A percentile compares a stretch with the other conserved stretches of the same genome.
Conservation (phyloP, 1,139 yeast genomes). For the Taphrina deformans region DNA sequence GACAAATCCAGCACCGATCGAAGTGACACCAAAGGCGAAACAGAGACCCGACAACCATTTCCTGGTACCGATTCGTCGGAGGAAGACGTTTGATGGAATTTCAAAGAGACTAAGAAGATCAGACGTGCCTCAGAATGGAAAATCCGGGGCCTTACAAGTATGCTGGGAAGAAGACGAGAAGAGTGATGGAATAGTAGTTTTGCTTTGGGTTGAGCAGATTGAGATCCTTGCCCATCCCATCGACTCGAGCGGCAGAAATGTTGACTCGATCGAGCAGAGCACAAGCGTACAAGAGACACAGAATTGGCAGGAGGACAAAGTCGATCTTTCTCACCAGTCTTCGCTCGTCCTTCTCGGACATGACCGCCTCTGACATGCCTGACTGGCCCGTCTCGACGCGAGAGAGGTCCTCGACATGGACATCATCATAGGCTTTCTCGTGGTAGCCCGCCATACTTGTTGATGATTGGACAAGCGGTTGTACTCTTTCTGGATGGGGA, state of each 20-base stretch:
- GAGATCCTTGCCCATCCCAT: slow-evolving; percentile 54
- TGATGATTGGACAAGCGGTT: background rate
- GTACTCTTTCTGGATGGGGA: background rate
- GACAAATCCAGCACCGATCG: slow-evolving; percentile 56
- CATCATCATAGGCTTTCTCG: background rate
- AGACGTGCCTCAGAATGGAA: background rate
- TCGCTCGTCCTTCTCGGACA: slow-evolving; percentile 26
- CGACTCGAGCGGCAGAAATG: slow-evolving; percentile 62
- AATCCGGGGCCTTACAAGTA: slow-evolving; percentile 48
- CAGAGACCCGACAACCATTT: slow-evolving; percentile 42
- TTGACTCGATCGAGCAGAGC: slow-evolving; percentile 64
- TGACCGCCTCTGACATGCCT: slow-evolving; percentile 16
- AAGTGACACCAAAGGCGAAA: slow-evolving; percentile 45
- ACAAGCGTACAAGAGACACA: slow-evolving; percentile 58
- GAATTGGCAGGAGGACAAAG: slow-evolving; percentile 56
- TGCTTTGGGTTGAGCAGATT: slow-evolving; percentile 48
- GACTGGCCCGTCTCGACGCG: slow-evolving; percentile 14
- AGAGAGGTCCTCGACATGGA: slow-evolving; percentile 20
- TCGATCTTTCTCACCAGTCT: slow-evolving; percentile 53
- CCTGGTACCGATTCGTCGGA: slow-evolving; percentile 63
- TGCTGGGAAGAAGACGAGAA: slow-evolving; percentile 70
- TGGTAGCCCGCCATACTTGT: background rate
- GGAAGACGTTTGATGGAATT: slow-evolving; percentile 61
- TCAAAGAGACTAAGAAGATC: slow-evolving; percentile 51
- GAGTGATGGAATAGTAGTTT: slow-evolving; percentile 55